These are phyloP conservation scores for Acacia crassicarpa DNA, from an alignment of 306 rosid genomes.

Conservation along the genomic window DNA sequence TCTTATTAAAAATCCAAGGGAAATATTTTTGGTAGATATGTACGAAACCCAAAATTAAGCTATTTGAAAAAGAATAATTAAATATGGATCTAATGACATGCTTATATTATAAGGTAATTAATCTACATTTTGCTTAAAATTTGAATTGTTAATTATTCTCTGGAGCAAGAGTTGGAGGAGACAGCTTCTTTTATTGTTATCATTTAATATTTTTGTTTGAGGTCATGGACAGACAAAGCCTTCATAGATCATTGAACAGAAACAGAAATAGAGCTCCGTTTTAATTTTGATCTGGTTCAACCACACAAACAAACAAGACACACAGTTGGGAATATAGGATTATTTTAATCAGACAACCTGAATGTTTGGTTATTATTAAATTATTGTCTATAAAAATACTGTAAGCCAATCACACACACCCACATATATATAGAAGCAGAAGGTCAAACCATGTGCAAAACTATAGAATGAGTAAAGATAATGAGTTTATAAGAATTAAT, in stretches of 20 bases:
- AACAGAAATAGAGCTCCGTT: too few relatives aligned
- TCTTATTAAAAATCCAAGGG: not conserved
- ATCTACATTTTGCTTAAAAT: not conserved
- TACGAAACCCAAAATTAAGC: not conserved
- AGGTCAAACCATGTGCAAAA: conserved; percentile 14
- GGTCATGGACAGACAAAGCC: not conserved
- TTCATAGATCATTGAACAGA: not conserved
- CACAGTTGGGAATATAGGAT: not conserved
- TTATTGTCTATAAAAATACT: not conserved
- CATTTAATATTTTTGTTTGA: not conserved
- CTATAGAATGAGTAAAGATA: not conserved
- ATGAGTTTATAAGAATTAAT: not conserved
- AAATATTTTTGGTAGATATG: not conserved
- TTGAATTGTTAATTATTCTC: not conserved
- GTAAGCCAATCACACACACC: not conserved
- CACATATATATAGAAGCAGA: not conserved
- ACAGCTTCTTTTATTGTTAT: not conserved
- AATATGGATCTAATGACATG: not conserved
- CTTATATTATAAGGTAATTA: not conserved
- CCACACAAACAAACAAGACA: conserved; percentile 18
- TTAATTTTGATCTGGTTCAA: too few relatives aligned
- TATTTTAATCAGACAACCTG: conserved; percentile 14
- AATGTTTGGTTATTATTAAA: conserved; percentile 2
- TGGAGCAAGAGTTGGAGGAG: not conserved
- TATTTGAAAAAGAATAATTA: not conserved